Evolutionary conservation across 495 filamentous ascomycete species (phyloP).

Genomic region (Aspergillus steynii): DNA sequence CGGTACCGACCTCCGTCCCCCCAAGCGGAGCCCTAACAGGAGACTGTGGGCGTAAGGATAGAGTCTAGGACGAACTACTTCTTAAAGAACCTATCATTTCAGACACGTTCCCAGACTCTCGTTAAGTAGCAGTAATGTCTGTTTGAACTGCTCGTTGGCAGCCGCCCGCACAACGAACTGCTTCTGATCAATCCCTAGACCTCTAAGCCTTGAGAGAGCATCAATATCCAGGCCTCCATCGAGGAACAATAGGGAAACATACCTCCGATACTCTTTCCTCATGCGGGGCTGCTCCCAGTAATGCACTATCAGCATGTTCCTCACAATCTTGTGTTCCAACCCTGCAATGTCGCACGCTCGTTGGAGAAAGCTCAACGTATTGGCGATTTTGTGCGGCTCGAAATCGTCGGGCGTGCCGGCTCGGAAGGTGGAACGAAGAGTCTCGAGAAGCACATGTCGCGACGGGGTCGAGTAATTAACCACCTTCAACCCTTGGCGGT

Average conservation of each 20-base stretch:
- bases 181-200: constrained; percentile 27
- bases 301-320: constrained; percentile 65
- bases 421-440: constrained; percentile 72
- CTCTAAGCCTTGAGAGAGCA: constrained; percentile 29
- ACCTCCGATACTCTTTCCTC: constrained; percentile 39
- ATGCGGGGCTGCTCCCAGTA: constrained; percentile 55
- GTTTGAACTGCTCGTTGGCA: constrained; percentile 59
- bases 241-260: constrained; percentile 19
- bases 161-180: constrained; percentile 34
- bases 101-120: constrained; percentile 69
- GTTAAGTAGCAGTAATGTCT: constrained; percentile 71
- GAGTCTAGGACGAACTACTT: background rate
- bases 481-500: constrained; percentile 70
- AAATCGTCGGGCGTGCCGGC: constrained; percentile 51
- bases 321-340: constrained; percentile 78
- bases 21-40: background rate
- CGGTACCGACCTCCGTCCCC: background rate
- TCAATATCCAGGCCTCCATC: constrained; percentile 19
- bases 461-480: constrained; percentile 79
- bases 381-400: constrained; percentile 59
- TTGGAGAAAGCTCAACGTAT: constrained; percentile 77
- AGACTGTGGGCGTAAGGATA: background rate
- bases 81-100: constrained; percentile 39
- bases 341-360: constrained; percentile 65
- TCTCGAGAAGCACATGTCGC: constrained; percentile 63